These are phyloP conservation scores for Moesziomyces parantarcticus DNA, from an alignment of 1,284 basidiomycete genomes.

Conservation along the genomic window DNA sequence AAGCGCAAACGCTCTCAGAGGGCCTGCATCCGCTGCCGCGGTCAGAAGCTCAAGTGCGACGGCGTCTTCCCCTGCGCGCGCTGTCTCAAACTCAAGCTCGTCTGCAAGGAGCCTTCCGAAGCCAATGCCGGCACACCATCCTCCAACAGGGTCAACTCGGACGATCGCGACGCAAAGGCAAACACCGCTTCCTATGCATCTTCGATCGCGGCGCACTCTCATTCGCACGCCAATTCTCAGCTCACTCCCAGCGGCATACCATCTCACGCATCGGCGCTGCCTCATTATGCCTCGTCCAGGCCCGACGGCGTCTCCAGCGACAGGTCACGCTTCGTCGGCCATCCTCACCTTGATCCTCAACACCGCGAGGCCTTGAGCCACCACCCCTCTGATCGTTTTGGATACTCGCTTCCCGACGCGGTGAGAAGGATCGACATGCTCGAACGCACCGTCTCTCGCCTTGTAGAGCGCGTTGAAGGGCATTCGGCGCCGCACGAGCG, in stretches of 20 bases:
- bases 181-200: slow-evolving; percentile 22
- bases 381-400: slow-evolving; percentile 22
- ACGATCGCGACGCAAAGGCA: slow-evolving; percentile 24
- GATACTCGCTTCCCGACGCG: slow-evolving; percentile 37
- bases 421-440: slow-evolving; percentile 34
- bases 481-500: slow-evolving; percentile 5
- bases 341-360: slow-evolving; percentile 1
- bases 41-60: slow-evolving; percentile 51
- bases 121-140: slow-evolving; percentile 18
- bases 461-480: slow-evolving; percentile 26
- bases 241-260: slow-evolving; percentile 29
- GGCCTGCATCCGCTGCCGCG: slow-evolving; percentile 45
- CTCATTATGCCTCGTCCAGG: slow-evolving; percentile 5
- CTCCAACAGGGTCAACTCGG: slow-evolving; percentile 27
- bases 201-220: slow-evolving; percentile 19
- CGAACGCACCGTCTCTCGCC: slow-evolving; percentile 34
- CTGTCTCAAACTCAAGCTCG: slow-evolving; percentile 47
- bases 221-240: slow-evolving; percentile 19
- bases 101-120: slow-evolving; percentile 47
- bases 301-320: slow-evolving; percentile 8
- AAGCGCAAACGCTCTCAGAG: slow-evolving; percentile 51
- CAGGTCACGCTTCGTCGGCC: slow-evolving; percentile 3
- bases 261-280: slow-evolving; percentile 2
- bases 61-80: slow-evolving; percentile 47
- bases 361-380: slow-evolving; percentile 6